Percentiles rank a stretch among this genome's conserved stretches.
These are phyloP conservation scores for Pythium sukuiense DNA, from an alignment of 352 stramenopile species.

Conservation along the genomic window DNA sequence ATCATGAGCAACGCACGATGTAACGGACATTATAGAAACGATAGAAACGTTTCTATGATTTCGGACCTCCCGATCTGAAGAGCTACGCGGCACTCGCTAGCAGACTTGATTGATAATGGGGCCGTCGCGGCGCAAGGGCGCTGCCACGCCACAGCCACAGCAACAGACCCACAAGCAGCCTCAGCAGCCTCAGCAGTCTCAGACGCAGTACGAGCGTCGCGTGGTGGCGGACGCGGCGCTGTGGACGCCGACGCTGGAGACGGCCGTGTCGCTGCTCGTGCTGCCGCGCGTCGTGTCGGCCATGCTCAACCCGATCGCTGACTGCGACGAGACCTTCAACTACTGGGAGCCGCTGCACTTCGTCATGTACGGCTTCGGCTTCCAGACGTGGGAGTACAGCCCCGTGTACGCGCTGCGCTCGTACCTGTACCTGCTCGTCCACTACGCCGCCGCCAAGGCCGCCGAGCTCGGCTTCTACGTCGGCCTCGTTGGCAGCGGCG, in stretches of 20 bases:
- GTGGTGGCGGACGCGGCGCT: slow-evolving; percentile 30
- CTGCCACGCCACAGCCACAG: neutral
- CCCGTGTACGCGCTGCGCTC: slow-evolving; percentile 95
- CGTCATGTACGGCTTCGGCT: slow-evolving; percentile 90
- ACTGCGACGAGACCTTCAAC: slow-evolving; percentile 99
- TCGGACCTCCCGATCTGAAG: neutral
- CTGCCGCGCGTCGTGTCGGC: slow-evolving; percentile 58
- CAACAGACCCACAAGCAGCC: neutral
- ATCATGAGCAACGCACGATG: neutral
- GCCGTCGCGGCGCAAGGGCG: slow-evolving; percentile 2
- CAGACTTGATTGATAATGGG: neutral
- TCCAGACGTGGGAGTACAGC: slow-evolving; percentile 92
- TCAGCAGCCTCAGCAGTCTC: neutral
- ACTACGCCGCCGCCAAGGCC: slow-evolving; percentile 55
- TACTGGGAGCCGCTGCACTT: slow-evolving; percentile 99
- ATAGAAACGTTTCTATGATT: neutral
- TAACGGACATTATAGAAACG: neutral
- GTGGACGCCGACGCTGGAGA: slow-evolving; percentile 62
- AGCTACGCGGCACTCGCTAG: neutral
- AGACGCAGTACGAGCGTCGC: neutral
- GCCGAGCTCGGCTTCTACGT: slow-evolving; percentile 39
- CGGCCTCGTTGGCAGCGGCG: slow-evolving; percentile 25
- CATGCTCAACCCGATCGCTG: slow-evolving; percentile 84
- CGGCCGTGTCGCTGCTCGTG: slow-evolving; percentile 63
- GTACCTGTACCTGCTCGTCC: slow-evolving; percentile 91